Percentiles rank a stretch among this genome's conserved stretches.
Evolutionary conservation across 2,329 filamentous ascomycete genomes (phyloP).

Genomic region (Teratosphaeriaceae sp.): DNA sequence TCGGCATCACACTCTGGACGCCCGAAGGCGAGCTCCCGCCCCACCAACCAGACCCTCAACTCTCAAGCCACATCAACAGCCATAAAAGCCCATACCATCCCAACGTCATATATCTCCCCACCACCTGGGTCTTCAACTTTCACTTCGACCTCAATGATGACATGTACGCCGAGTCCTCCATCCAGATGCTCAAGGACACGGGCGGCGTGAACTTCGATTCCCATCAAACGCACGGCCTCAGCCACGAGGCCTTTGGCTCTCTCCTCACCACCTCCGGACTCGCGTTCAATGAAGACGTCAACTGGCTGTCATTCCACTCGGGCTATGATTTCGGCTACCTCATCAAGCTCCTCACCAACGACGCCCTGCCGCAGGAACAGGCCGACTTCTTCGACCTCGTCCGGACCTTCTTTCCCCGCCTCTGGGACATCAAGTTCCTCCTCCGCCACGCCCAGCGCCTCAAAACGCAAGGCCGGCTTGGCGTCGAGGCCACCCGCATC

Average conservation of each 20-base stretch:
- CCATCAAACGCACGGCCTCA: conserved; percentile 82
- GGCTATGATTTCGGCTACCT: conserved; percentile 98
- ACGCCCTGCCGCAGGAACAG: conserved; percentile 80
- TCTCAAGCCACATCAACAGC: conserved; percentile 37
- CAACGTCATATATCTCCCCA: conserved; percentile 56
- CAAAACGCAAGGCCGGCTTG: conserved; percentile 38
- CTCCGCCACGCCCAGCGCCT: conserved; percentile 74
- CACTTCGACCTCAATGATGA: conserved; percentile 89
- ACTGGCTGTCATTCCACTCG: conserved; percentile 96
- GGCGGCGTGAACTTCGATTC: conserved; percentile 88
- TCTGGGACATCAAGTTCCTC: conserved; percentile 95
- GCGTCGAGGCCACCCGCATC: conserved; percentile 62
- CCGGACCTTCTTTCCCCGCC: conserved; percentile 84
- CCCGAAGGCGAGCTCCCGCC: conserved; percentile 82
- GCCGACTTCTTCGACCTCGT: conserved; percentile 82
- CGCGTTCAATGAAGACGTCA: conserved; percentile 77
- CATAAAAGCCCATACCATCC: conserved; percentile 36
- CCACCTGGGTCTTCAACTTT: conserved; percentile 99
- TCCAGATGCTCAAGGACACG: conserved; percentile 74
- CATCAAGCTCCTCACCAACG: conserved; percentile 83
- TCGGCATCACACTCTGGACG: conserved; percentile 90
- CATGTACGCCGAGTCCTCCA: conserved; percentile 96
- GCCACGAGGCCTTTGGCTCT: conserved; percentile 80
- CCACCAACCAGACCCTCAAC: conserved; percentile 49
- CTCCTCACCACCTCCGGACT: conserved; percentile 88